These are phyloP conservation scores for Pythium plurisporium DNA, from an alignment of 352 stramenopile genomes.

Conservation along the genomic window DNA sequence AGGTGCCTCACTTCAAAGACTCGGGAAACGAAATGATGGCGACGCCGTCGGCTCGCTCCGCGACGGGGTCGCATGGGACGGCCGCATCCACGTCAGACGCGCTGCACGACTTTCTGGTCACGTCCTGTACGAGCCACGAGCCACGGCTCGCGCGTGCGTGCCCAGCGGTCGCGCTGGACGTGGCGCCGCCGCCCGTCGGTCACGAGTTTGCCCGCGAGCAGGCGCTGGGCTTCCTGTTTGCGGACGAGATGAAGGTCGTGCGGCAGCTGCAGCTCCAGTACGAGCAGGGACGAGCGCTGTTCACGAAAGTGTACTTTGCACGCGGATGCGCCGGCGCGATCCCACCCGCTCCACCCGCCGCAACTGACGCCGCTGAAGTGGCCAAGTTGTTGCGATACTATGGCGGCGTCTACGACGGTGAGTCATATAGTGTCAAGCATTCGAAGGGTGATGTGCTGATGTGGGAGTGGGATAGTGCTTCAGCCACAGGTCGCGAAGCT, in stretches of 20 bases:
- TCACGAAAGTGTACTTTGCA: constrained; percentile 51
- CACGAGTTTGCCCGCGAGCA: constrained; percentile 50
- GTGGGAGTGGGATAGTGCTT: no score
- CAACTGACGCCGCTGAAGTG: constrained; percentile 22
- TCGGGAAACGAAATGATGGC: no score
- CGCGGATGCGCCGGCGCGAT: constrained; percentile 55
- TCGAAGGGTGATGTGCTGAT: background rate
- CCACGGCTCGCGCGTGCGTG: background rate
- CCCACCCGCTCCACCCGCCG: constrained; percentile 18
- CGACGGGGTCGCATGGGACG: no score
- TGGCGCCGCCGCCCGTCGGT: constrained; percentile 20
- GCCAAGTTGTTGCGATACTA: constrained; percentile 38
- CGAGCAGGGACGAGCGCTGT: constrained; percentile 29
- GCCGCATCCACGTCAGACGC: constrained; percentile 29
- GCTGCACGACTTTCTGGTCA: constrained; percentile 27
- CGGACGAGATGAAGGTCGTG: constrained; percentile 61
- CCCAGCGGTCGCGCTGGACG: constrained; percentile 24
- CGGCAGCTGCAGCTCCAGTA: constrained; percentile 41
- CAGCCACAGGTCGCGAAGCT: constrained; percentile 58
- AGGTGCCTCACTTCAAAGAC: constrained; percentile 10
- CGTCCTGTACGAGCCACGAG: constrained; percentile 21
- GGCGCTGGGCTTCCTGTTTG: constrained; percentile 40
- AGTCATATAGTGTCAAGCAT: background rate
- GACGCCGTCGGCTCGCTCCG: background rate
- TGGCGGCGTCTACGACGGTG: constrained; percentile 44